phyloP scores from a whole-genome alignment of 345 rosid genomes.

The Eucalyptus camaldulensis region DNA sequence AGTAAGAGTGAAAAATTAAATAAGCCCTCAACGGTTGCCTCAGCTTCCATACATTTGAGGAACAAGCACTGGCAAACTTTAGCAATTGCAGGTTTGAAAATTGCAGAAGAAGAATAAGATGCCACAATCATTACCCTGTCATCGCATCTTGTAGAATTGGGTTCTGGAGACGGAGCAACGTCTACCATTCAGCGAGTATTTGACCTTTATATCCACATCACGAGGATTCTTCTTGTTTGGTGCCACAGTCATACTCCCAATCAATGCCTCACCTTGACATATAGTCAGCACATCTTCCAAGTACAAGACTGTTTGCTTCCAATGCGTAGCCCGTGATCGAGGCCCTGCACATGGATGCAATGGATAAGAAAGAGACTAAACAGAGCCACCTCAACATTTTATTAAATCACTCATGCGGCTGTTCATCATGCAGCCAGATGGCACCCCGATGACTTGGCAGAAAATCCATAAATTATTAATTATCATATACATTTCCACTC shows the following conservation, averaged over 20 bases:
- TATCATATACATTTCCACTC: neutral
- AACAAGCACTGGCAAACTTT: neutral
- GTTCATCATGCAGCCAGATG: neutral
- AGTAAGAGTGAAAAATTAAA: neutral
- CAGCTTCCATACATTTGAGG: neutral
- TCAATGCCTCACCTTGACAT: conserved; percentile 78
- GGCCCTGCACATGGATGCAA: conserved; percentile 64
- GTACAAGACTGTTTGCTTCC: conserved; percentile 96
- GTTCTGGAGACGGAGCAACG: conserved; percentile 50
- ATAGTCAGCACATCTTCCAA: conserved; percentile 90
- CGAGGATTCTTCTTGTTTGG: conserved; percentile 90
- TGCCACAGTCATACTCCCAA: conserved; percentile 84
- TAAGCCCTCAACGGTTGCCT: neutral
- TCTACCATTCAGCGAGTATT: conserved; percentile 56
- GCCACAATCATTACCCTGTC: conserved; percentile 13
- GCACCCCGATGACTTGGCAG: neutral
- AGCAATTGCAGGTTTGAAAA: neutral
- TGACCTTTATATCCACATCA: conserved; percentile 73
- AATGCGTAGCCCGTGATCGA: conserved; percentile 71
- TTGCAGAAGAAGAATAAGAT: neutral
- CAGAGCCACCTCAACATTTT: neutral
- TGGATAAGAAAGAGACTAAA: neutral
- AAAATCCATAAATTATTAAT: neutral
- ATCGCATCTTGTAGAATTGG: conserved; percentile 77
- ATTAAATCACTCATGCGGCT: neutral